phyloP scores from a whole-genome alignment of 1,284 basidiomycete species.

The Sanghuangporus sanghuang region DNA sequence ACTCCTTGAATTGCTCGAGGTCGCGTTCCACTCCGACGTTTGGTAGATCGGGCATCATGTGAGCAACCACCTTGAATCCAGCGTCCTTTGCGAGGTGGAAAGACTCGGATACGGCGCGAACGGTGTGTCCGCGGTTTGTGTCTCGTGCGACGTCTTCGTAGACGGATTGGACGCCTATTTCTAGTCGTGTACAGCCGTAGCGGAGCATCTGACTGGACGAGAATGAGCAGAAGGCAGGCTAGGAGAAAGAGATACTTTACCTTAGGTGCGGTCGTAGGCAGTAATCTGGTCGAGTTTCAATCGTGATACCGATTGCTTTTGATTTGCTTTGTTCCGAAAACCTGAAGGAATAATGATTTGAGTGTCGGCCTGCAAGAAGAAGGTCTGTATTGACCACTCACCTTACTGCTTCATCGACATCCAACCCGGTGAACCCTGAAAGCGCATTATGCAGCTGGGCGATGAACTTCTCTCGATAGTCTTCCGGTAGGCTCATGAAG shows the following conservation, averaged over 20 bases:
- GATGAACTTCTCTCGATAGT: constrained; percentile 90
- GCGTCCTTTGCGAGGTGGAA: constrained; percentile 99
- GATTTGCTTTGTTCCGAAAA: constrained; percentile 97
- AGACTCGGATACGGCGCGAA: constrained; percentile 94
- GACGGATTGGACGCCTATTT: constrained; percentile 98
- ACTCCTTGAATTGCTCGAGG: constrained; percentile 98
- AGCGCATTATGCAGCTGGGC: constrained; percentile 97
- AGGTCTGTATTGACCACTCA: constrained; percentile 27
- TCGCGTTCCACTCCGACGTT: constrained; percentile 98
- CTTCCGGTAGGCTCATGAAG: constrained; percentile 99
- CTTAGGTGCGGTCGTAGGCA: constrained; percentile 95
- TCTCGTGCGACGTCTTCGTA: constrained; percentile 99
- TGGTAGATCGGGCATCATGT: constrained; percentile 98
- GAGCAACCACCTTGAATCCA: constrained; percentile 98
- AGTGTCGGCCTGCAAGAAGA: not conserved
- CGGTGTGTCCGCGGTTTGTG: constrained; percentile 97
- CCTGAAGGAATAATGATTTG: constrained; percentile 31
- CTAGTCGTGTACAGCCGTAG: constrained; percentile 96
- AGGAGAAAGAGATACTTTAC: constrained; percentile 30
- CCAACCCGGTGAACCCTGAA: constrained; percentile 88
- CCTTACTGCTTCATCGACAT: constrained; percentile 97
- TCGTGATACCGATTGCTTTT: constrained; percentile 98
- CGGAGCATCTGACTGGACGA: constrained; percentile 90
- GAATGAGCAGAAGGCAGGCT: not conserved
- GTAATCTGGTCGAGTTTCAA: constrained; percentile 98